phyloP scores from a whole-genome alignment of 176 grass and related monocot genomes.

The Leersia perrieri region DNA sequence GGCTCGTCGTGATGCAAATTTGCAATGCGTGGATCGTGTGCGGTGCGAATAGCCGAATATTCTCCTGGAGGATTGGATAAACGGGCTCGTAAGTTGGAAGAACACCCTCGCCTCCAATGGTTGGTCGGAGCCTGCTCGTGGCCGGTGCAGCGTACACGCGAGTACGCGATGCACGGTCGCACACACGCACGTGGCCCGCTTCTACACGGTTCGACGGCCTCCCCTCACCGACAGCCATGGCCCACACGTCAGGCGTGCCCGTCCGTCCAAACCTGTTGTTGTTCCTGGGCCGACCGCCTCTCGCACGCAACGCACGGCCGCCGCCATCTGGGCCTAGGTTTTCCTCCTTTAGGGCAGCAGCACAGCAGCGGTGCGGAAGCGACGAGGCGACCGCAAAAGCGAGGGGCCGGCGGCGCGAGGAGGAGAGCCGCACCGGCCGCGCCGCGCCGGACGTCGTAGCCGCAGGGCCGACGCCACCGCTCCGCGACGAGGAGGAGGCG shows the following conservation, averaged over 20 bases:
- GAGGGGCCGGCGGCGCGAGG: background rate
- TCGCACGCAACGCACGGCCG: background rate
- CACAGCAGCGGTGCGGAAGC: background rate
- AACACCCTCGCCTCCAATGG: too few species aligned
- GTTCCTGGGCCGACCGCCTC: background rate
- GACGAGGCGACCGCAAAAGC: background rate
- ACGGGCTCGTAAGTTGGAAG: background rate
- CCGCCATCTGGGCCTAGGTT: slow-evolving; percentile 44
- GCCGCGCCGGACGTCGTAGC: background rate
- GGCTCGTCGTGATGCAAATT: too few species aligned
- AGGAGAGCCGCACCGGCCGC: background rate
- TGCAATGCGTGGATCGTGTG: too few species aligned
- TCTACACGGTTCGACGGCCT: background rate
- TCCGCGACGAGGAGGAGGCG: background rate
- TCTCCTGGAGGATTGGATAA: too few species aligned
- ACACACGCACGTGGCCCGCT: background rate
- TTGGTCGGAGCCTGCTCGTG: background rate
- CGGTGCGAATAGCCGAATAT: too few species aligned
- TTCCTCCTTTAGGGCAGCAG: slow-evolving; percentile 22
- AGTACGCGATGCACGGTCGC: background rate
- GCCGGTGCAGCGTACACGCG: background rate
- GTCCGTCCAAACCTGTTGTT: background rate
- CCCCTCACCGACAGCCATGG: background rate
- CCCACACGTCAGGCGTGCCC: slow-evolving; percentile 5
- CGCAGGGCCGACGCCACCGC: background rate